Percentiles rank a stretch among this genome's conserved stretches.
These are phyloP conservation scores for Scheffersomyces stambukii DNA, from an alignment of 1,139 yeast species.

Conservation along the genomic window DNA sequence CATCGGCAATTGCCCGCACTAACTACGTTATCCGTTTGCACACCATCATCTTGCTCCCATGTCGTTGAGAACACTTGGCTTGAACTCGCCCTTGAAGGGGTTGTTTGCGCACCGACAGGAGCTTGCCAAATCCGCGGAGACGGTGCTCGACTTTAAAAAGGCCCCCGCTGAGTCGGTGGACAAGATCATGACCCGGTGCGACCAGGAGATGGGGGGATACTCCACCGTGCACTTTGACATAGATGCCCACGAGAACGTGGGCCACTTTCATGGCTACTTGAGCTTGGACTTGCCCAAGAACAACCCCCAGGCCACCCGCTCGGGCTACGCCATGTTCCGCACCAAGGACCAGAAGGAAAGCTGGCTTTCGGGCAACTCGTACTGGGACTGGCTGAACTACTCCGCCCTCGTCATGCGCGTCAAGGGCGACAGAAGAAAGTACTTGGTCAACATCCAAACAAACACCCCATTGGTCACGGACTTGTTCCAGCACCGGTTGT, in stretches of 20 bases:
- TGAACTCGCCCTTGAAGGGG: conserved; percentile 33
- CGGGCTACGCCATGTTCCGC: conserved; percentile 87
- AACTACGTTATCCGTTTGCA: neutral
- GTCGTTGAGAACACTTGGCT: conserved; percentile 44
- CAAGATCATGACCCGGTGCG: conserved; percentile 58
- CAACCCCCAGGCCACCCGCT: conserved; percentile 61
- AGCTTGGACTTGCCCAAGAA: conserved; percentile 72
- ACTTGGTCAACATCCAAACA: conserved; percentile 76
- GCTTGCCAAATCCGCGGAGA: conserved; percentile 27
- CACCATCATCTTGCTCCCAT: conserved; percentile 12
- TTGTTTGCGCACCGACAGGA: conserved; percentile 33
- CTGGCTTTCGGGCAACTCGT: conserved; percentile 43
- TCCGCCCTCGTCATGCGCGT: conserved; percentile 65
- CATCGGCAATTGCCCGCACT: too few relatives aligned
- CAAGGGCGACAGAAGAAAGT: conserved; percentile 70
- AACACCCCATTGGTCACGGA: conserved; percentile 77
- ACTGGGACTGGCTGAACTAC: conserved; percentile 63
- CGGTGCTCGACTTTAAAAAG: conserved; percentile 55
- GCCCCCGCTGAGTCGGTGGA: conserved; percentile 36
- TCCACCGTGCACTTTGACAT: conserved; percentile 58
- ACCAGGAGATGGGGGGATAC: conserved; percentile 73
- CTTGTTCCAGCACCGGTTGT: conserved; percentile 76
- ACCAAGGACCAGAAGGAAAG: conserved; percentile 59
- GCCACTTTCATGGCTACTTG: conserved; percentile 66
- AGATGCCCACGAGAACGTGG: conserved; percentile 36